phyloP scores from a whole-genome alignment of 2,329 filamentous ascomycete genomes.

The Diaporthe sp. region DNA sequence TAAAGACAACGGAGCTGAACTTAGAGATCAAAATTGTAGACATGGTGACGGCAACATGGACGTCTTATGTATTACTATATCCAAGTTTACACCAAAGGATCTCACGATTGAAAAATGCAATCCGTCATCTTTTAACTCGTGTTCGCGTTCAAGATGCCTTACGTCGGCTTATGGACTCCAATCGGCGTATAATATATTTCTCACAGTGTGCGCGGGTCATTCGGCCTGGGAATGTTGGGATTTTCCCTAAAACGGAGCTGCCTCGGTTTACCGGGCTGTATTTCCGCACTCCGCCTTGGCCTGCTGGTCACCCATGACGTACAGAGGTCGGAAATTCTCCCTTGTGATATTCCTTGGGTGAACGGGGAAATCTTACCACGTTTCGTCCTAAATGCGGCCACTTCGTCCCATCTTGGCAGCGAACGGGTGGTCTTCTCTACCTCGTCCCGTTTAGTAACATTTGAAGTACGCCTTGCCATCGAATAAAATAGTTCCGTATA shows the following conservation, averaged over 20 bases:
- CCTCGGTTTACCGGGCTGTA: not conserved
- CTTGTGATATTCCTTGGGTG: not conserved
- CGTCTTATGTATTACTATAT: not conserved
- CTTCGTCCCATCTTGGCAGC: conserved; percentile 4
- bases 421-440: not conserved
- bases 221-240: conserved; percentile 18
- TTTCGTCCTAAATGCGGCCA: not conserved
- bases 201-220: conserved; percentile 1
- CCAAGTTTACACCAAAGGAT: not conserved
- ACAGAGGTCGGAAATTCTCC: not conserved
- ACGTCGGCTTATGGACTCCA: not conserved
- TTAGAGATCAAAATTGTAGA: not conserved
- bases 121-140: not conserved
- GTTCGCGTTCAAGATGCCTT: not conserved
- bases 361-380: not conserved
- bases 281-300: not conserved
- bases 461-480: not conserved
- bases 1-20: not conserved
- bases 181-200: not conserved
- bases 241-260: not conserved
- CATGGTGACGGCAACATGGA: not conserved
- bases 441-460: not conserved
- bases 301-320: conserved; percentile 6
- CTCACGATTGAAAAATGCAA: not conserved
- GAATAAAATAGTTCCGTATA: not conserved